phyloP scores from a whole-genome alignment of 179 eudicot species.

The Beta macrorhiza region DNA sequence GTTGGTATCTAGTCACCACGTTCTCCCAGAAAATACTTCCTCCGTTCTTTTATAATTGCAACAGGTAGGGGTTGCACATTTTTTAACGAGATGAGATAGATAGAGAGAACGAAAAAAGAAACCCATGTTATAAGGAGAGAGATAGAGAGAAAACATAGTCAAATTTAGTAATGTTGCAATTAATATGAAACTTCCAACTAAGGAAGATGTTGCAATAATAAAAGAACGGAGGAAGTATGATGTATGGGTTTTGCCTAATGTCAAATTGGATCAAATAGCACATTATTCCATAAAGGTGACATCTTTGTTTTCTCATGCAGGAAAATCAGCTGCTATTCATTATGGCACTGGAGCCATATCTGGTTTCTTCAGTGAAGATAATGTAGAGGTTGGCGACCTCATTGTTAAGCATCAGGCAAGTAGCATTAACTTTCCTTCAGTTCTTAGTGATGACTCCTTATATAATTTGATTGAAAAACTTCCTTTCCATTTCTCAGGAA shows the following conservation, averaged over 20 bases:
- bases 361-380: conserved; percentile 79
- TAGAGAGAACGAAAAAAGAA: too few relatives aligned
- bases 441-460: background rate
- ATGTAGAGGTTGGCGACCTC: conserved; percentile 67
- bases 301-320: conserved; percentile 31
- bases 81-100: too few relatives aligned
- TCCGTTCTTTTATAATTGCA: too few relatives aligned
- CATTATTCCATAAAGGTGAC: background rate
- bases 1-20: background rate
- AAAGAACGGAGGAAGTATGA: too few relatives aligned
- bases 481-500: conserved; percentile 37
- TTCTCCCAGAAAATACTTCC: background rate
- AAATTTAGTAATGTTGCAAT: too few relatives aligned
- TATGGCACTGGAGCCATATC: conserved; percentile 85
- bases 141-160: too few relatives aligned
- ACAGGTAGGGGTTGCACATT: too few relatives aligned
- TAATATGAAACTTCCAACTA: too few relatives aligned
- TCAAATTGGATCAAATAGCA: background rate
- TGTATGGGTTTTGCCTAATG: background rate
- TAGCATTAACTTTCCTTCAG: conserved; percentile 16
- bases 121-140: too few relatives aligned
- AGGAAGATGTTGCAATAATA: too few relatives aligned
- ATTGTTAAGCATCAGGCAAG: conserved; percentile 69
- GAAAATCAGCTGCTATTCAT: conserved; percentile 58
- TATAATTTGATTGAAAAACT: background rate